Conservation (phyloP, 2,329 filamentous ascomycete species). For the Sporothrix pallida region DNA sequence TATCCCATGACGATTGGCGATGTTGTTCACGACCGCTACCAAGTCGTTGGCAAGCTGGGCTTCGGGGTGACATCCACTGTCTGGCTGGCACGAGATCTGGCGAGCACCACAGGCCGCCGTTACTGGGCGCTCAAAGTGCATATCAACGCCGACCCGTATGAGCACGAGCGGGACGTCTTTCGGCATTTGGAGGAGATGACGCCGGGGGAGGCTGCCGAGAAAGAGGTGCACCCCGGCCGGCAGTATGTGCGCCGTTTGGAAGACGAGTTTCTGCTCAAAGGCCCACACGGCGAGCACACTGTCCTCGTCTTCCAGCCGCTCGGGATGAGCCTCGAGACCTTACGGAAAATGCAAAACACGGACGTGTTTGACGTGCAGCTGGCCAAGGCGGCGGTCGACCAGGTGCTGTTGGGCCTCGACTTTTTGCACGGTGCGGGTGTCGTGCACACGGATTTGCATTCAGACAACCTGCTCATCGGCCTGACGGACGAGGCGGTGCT, state of each 20-base stretch:
- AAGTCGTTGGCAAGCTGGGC: conserved; percentile 24
- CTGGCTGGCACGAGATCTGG: conserved; percentile 20
- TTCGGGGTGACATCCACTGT: conserved; percentile 20
- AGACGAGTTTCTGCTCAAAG: not conserved
- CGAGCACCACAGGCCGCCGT: too few relatives aligned
- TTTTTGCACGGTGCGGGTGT: not conserved
- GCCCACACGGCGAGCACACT: conserved; percentile 6
- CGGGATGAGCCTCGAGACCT: conserved; percentile 5
- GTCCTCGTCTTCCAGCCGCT: conserved; percentile 15
- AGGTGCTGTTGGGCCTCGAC: not conserved
- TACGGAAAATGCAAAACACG: not conserved
- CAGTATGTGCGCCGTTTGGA: conserved; percentile 7
- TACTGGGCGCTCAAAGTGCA: conserved; percentile 14
- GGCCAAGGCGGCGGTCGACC: not conserved
- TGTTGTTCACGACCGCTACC: not conserved
- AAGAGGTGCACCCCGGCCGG: not conserved
- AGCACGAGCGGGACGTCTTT: conserved; percentile 9
- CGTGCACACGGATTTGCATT: conserved; percentile 19
- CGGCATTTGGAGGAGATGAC: not conserved
- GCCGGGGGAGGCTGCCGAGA: too few relatives aligned
- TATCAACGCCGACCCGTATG: not conserved
- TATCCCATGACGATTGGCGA: conserved; percentile 19
- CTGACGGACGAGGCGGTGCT: not conserved
- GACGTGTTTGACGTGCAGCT: not conserved
- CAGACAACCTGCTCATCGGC: conserved; percentile 15